These are phyloP conservation scores for Candida sp. DNA, from an alignment of 1,139 yeast species.

Conservation along the genomic window DNA sequence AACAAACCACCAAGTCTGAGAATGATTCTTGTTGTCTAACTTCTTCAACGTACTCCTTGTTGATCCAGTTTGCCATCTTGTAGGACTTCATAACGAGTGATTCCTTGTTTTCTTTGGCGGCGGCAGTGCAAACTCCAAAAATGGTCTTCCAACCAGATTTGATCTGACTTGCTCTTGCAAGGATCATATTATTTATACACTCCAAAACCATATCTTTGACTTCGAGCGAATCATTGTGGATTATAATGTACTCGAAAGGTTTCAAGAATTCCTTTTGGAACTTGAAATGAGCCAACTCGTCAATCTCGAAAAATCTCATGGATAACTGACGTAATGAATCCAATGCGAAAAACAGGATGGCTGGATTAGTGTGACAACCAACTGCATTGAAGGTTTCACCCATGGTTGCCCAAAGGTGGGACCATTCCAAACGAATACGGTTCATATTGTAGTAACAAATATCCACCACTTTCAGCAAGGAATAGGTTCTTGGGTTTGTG, in stretches of 20 bases:
- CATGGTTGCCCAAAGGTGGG: slow-evolving; percentile 93
- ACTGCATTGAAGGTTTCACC: slow-evolving; percentile 88
- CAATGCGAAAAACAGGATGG: slow-evolving; percentile 87
- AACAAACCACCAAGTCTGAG: slow-evolving; percentile 72
- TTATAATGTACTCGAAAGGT: slow-evolving; percentile 85
- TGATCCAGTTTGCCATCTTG: slow-evolving; percentile 65
- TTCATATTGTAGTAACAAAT: slow-evolving; percentile 98
- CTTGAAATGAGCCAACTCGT: slow-evolving; percentile 93
- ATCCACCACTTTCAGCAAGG: slow-evolving; percentile 94
- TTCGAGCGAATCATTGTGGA: slow-evolving; percentile 66
- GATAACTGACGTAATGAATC: slow-evolving; percentile 95
- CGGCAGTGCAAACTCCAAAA: slow-evolving; percentile 73
- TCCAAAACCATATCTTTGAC: slow-evolving; percentile 92
- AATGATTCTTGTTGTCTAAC: slow-evolving; percentile 79
- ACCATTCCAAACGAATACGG: slow-evolving; percentile 96
- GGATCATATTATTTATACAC: slow-evolving; percentile 85
- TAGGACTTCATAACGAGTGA: slow-evolving; percentile 66
- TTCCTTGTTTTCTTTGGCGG: slow-evolving; percentile 61
- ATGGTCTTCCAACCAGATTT: slow-evolving; percentile 97
- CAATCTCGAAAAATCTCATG: slow-evolving; percentile 90
- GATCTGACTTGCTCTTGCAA: slow-evolving; percentile 73
- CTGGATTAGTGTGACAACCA: slow-evolving; percentile 78
- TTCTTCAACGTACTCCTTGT: slow-evolving; percentile 62
- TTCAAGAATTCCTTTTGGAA: slow-evolving; percentile 93
- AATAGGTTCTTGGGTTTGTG: slow-evolving; percentile 85